phyloP scores from a whole-genome alignment of 345 rosid genomes.

The Salix brachista region DNA sequence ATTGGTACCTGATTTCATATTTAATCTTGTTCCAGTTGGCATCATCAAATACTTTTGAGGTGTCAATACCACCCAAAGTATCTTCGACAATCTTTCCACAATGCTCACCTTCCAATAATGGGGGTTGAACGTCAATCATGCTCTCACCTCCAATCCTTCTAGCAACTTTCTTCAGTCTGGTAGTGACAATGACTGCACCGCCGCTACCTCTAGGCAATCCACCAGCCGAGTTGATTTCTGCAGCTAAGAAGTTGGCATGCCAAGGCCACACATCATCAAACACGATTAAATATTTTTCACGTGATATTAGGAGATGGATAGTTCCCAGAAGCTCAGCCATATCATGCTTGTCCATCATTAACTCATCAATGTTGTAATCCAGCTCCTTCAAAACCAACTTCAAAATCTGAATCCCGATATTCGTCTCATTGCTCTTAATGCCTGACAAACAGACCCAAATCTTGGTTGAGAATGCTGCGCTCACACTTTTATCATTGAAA shows the following conservation, averaged over 20 bases:
- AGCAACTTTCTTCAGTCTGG: slow-evolving; percentile 1
- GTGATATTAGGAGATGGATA: neutral
- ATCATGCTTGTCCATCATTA: neutral
- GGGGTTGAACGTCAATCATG: neutral
- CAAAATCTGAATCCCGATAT: neutral
- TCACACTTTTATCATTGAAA: neutral
- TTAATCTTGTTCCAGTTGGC: neutral
- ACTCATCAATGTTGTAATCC: neutral
- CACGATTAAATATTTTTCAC: slow-evolving; percentile 1
- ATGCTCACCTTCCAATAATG: neutral
- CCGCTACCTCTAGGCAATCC: neutral
- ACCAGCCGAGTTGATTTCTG: neutral
- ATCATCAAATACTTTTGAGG: neutral
- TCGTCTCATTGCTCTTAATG: neutral
- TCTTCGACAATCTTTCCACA: neutral
- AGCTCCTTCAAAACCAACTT: neutral
- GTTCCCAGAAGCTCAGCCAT: neutral
- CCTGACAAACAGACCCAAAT: neutral
- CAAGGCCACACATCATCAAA: slow-evolving; percentile 2
- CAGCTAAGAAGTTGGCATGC: neutral
- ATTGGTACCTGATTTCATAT: neutral
- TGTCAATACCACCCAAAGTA: neutral
- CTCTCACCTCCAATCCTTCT: neutral
- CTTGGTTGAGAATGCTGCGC: neutral
- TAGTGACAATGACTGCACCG: neutral